Evolutionary conservation across 495 filamentous ascomycete genomes (phyloP).

Genomic region (Aspergillus saccharolyticus): DNA sequence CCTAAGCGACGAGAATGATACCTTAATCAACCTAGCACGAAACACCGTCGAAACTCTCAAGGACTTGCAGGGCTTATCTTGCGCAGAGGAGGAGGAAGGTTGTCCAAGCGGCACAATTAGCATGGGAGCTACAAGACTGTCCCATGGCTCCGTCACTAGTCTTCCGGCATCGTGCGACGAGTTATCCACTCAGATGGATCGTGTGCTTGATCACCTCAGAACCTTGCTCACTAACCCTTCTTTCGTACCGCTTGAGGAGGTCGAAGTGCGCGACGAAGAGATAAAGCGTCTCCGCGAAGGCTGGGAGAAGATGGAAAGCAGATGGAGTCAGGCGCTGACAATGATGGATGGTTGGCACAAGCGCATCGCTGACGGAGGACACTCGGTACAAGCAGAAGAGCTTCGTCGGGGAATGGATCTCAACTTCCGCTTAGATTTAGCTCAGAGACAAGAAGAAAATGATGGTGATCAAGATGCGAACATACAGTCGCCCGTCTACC

Average conservation of each 20-base stretch:
- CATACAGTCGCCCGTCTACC: conserved; percentile 44
- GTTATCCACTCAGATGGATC: conserved; percentile 65
- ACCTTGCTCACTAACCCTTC: conserved; percentile 87
- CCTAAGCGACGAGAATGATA: conserved; percentile 91
- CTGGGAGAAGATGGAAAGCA: conserved; percentile 84
- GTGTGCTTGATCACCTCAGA: conserved; percentile 70
- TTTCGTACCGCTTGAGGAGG: conserved; percentile 94
- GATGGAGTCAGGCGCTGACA: conserved; percentile 83
- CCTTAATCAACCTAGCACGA: conserved; percentile 65
- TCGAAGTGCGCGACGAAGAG: conserved; percentile 84
- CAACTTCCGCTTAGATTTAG: conserved; percentile 52
- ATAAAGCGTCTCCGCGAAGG: conserved; percentile 74
- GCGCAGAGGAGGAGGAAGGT: conserved; percentile 40
- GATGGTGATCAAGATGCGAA: conserved; percentile 19
- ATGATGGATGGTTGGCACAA: conserved; percentile 93
- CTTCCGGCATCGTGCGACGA: conserved; percentile 61
- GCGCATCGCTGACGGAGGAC: conserved; percentile 71
- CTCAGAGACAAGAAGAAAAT: conserved; percentile 27
- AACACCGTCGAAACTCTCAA: conserved; percentile 66
- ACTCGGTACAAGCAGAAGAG: conserved; percentile 78
- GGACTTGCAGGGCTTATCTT: conserved; percentile 72
- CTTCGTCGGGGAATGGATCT: conserved; percentile 69
- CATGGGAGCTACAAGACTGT: conserved; percentile 28
- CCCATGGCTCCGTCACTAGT: conserved; percentile 31
- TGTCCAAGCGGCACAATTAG: conserved; percentile 33